Conservation (phyloP, 148 eudicot species). For the Euryodendron excelsum region DNA sequence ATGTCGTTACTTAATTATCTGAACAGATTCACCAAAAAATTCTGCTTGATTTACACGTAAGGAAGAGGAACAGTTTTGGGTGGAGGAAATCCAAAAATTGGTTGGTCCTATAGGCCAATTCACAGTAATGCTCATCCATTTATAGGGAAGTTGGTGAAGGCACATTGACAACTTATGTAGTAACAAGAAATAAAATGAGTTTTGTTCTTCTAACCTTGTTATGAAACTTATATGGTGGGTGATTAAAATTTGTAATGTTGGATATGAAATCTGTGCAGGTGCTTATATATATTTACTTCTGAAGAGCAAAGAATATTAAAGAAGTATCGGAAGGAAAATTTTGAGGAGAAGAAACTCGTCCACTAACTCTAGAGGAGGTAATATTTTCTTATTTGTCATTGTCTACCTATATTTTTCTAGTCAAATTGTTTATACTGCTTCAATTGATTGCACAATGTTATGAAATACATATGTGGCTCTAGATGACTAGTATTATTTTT, state of each 20-base stretch:
- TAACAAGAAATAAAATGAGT: too few relatives aligned
- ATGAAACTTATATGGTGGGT: too few relatives aligned
- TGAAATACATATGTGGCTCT: background rate
- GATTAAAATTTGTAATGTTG: conserved; percentile 1
- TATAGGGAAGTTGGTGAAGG: too few relatives aligned
- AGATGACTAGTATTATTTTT: background rate
- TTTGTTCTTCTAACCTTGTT: too few relatives aligned
- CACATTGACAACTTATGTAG: too few relatives aligned
- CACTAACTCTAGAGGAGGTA: conserved; percentile 97
- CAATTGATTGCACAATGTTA: background rate
- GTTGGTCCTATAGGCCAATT: background rate
- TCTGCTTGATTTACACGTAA: background rate
- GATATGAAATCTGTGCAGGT: conserved; percentile 41
- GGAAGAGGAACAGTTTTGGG: background rate
- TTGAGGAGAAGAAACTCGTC: conserved; percentile 77
- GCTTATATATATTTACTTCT: conserved; percentile 81
- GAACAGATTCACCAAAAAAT: background rate
- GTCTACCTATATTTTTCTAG: background rate
- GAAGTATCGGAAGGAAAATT: conserved; percentile 68
- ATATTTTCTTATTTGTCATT: background rate
- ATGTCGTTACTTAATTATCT: conserved; percentile 25
- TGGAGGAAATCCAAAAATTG: background rate
- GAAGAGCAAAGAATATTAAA: conserved; percentile 65
- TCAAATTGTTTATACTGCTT: background rate
- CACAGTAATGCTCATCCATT: too few relatives aligned